Evolutionary conservation across 1,284 basidiomycete genomes (phyloP), one percentile per base, ranked within the genome.

Genomic region (Ganoderma leucocontextum): DNA sequence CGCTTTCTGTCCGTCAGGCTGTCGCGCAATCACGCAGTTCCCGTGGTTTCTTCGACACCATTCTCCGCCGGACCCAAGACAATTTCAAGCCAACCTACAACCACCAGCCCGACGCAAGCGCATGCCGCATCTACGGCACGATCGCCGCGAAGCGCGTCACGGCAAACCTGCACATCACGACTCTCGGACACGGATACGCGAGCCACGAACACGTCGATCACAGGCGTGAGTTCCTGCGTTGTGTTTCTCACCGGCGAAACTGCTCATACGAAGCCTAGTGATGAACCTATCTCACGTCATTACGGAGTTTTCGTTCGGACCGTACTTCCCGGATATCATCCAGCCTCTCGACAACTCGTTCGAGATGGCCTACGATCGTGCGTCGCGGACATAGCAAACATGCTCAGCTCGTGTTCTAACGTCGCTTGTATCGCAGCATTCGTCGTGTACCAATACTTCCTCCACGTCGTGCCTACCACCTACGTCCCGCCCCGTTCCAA

Each of bases 231-330:
- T 83, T 15, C 19, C 29, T 62, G 62, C 66, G 47, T 71, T 58
- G 55, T 19, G 64, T 41, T 10, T 13, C 41, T 19, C 19, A 19
- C 42, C 22, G 29, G 25, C 13, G 22, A 59, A n/a, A 55, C 13
- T 19, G 22, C 44, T 38, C 5, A 55, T n/a, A 15, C 61, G 58
- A 9, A 52, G 9, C 22, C 19, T 73, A 97, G 94, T 92, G 71
- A 98, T 99, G 95, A 99, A 99, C 78, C 86, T 99, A 41, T 95
- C 95, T 1, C 97, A 99, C 81, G 91, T 98, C 67, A 95, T 99
- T 73, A 93, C 93, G 71, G 97, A 99, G 80, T 97, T 98, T 79
- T 98, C 96, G 1, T 99, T 99, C 75, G 97, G 97, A 0, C 94
- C 96, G 0, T 94, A 95, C 83, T 99, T 98, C 84, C 97, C 97